Evolutionary conservation across 306 rosid species (phyloP).

Genomic region (Vigna angularis): DNA sequence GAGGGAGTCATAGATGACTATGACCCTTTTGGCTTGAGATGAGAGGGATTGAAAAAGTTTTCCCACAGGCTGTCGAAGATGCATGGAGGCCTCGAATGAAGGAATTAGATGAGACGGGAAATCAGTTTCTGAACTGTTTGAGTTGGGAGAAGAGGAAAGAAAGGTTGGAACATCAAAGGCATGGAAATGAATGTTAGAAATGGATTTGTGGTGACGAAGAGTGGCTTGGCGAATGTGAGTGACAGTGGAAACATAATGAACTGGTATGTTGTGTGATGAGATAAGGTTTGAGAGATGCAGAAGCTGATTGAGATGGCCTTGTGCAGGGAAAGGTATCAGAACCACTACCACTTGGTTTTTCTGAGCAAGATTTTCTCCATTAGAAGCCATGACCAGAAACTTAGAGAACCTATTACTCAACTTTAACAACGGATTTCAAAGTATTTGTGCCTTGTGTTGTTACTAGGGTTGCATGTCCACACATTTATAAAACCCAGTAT

Average conservation of each 20-base stretch:
- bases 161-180: slow-evolving; percentile 53
- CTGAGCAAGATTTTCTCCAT: slow-evolving; percentile 8
- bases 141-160: slow-evolving; percentile 59
- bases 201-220: slow-evolving; percentile 50
- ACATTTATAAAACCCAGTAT: no score
- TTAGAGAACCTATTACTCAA: background rate
- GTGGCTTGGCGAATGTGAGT: slow-evolving; percentile 63
- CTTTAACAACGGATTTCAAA: background rate
- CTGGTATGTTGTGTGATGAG: slow-evolving; percentile 53
- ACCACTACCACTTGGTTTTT: slow-evolving; percentile 53
- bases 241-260: slow-evolving; percentile 60
- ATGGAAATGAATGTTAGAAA: slow-evolving; percentile 58
- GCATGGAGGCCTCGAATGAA: slow-evolving; percentile 50
- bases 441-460: no score
- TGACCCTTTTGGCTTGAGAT: slow-evolving; percentile 39
- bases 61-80: slow-evolving; percentile 51
- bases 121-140: slow-evolving; percentile 40
- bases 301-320: slow-evolving; percentile 84
- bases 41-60: slow-evolving; percentile 54
- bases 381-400: slow-evolving; percentile 36
- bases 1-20: slow-evolving; percentile 65
- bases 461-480: no score
- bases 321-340: slow-evolving; percentile 65
- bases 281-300: slow-evolving; percentile 66
- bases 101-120: slow-evolving; percentile 74